Evolutionary conservation across 2,329 filamentous ascomycete genomes (phyloP), one percentile per base, ranked within the genome.

Genomic region (Ceratocystis lukuohia): DNA sequence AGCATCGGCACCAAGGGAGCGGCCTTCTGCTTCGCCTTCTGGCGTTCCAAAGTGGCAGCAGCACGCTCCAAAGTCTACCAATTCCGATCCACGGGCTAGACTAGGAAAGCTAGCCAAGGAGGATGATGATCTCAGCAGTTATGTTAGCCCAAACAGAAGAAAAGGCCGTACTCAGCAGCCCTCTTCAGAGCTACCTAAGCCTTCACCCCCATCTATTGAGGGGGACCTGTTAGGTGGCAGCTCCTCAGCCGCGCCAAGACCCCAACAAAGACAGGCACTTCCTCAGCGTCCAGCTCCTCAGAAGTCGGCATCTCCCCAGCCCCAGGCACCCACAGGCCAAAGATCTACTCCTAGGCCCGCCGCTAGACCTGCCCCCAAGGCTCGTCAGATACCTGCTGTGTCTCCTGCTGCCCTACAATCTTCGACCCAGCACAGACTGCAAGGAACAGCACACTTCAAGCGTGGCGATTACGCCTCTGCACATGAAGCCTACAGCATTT

Each of bases 391-490:
- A 44, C 92, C 93, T 1, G 73, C 81, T 1, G 78, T 95, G 12
- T 86, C 89, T 3, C 77, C 86, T 1, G 81, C 85, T 5, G 86
- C 87, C 0, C 79, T 96, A 20, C 83, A 87, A 69, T 84, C 84
- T 3, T 96, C 91, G 8, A 87, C 88, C n/a, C 82, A 84, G 61
- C 84, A 94, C 71, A 88, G 94, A 15, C 81, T 87, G 61, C 86
- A 87, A 69, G 94, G 93, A 20, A 90, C 91, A 8, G 87, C 88
- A 65, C 89, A 95, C 70, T 97, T 96, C 78, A 97, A 96, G 76
- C 85, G 90, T 45, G 94, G 94, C 44, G 94, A 99, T 75, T 99
- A 91, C 74, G 88, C 89, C 20, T 83, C 88, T 8, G 94, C 94
- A 0, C 91, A 96, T 72, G 80, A 85, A 22, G 87, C 88, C 0